A percentile compares a stretch with the other conserved stretches of the same genome.
These are phyloP conservation scores for Geosmithia flava DNA, from an alignment of 2,329 filamentous ascomycete species.

Conservation along the genomic window DNA sequence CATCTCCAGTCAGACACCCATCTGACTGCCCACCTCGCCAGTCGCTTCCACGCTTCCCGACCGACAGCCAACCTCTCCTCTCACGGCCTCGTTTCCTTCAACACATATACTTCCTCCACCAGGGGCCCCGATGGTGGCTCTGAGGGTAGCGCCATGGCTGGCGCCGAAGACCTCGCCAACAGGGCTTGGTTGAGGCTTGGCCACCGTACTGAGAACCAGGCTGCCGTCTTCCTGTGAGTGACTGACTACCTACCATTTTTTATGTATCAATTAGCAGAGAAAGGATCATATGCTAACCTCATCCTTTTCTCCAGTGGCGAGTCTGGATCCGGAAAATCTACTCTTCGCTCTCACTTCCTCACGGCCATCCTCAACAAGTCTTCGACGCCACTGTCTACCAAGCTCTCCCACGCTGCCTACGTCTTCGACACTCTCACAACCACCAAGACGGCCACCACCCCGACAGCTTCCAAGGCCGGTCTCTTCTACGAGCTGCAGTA, in stretches of 20 bases:
- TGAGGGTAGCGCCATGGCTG: constrained; percentile 83
- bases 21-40: constrained; percentile 71
- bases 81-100: constrained; percentile 81
- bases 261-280: neutral
- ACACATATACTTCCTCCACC: constrained; percentile 84
- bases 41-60: constrained; percentile 81
- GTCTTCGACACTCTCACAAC: constrained; percentile 94
- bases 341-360: constrained; percentile 77
- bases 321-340: constrained; percentile 93
- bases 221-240: constrained; percentile 80
- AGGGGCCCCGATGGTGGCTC: constrained; percentile 85
- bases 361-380: constrained; percentile 80
- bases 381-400: constrained; percentile 83
- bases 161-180: constrained; percentile 82
- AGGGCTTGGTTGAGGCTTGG: constrained; percentile 78
- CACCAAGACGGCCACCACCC: constrained; percentile 91
- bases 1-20: constrained; percentile 71
- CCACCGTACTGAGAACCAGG: constrained; percentile 84
- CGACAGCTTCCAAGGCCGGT: constrained; percentile 89
- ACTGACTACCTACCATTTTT: neutral
- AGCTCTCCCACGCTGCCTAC: constrained; percentile 86
- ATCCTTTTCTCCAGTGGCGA: constrained; percentile 54
- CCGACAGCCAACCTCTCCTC: constrained; percentile 84
- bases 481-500: constrained; percentile 96
- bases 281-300: neutral